A percentile compares a stretch with the other conserved stretches of the same genome.
These are phyloP conservation scores for Omphalotus guepiniiformis DNA, from an alignment of 768 basidiomycete species.

Conservation along the genomic window DNA sequence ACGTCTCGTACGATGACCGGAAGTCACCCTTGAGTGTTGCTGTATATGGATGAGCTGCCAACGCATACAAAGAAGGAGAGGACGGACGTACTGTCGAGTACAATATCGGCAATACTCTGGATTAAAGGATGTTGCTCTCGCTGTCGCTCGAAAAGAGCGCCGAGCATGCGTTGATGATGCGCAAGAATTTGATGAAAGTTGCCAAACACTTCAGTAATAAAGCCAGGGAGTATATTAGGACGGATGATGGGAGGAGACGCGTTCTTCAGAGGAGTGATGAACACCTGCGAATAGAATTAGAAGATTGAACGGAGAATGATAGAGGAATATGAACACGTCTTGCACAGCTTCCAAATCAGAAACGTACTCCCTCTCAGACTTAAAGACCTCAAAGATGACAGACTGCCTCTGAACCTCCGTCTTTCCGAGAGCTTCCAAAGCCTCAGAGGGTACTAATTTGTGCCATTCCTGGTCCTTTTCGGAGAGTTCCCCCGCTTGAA, in stretches of 20 bases:
- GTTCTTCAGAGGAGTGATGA: slow-evolving; percentile 58
- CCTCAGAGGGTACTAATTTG: slow-evolving; percentile 66
- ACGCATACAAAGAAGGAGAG: slow-evolving; percentile 1
- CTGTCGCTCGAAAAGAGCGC: slow-evolving; percentile 73
- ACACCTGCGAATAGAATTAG: slow-evolving; percentile 47
- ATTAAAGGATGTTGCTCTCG: slow-evolving; percentile 82
- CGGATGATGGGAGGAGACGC: slow-evolving; percentile 65
- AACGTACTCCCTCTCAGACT: slow-evolving; percentile 87
- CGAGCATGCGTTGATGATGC: slow-evolving; percentile 68
- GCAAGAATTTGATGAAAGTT: slow-evolving; percentile 68
- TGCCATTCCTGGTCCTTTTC: slow-evolving; percentile 84
- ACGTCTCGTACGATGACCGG: slow-evolving; percentile 66
- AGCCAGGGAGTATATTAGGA: slow-evolving; percentile 49
- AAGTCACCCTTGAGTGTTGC: slow-evolving; percentile 46
- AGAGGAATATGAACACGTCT: slow-evolving; percentile 40
- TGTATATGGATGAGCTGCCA: slow-evolving; percentile 28
- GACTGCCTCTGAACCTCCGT: slow-evolving; percentile 83
- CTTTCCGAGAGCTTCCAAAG: slow-evolving; percentile 66
- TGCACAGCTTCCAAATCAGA: slow-evolving; percentile 68
- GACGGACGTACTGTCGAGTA: slow-evolving; percentile 63
- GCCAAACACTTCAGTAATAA: slow-evolving; percentile 79
- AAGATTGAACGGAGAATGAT: not conserved
- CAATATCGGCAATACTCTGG: slow-evolving; percentile 77
- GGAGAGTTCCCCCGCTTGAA: slow-evolving; percentile 61
- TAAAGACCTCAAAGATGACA: slow-evolving; percentile 84